Percentiles rank a stretch among this genome's conserved stretches.
Conservation (phyloP, 139 green algal species). For the Diplosphaera chodatii region DNA sequence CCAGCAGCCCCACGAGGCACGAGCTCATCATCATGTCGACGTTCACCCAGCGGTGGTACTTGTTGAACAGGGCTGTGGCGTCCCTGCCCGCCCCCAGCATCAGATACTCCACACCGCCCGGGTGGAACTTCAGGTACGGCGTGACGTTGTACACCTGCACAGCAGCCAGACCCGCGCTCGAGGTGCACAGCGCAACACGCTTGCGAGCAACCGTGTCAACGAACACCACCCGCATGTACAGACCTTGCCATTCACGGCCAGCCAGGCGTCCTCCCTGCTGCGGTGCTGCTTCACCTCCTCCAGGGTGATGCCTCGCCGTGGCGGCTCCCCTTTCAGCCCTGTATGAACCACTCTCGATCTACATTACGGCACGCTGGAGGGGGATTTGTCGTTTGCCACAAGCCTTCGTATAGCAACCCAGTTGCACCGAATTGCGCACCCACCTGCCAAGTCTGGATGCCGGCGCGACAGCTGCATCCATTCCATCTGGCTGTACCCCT, state of each 20-base stretch:
- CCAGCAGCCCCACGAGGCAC: constrained; percentile 62
- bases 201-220: no score
- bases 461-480: constrained; percentile 54
- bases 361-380: no score
- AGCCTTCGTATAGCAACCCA: no score
- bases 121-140: constrained; percentile 78
- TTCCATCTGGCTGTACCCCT: constrained; percentile 84
- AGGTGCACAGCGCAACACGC: not conserved
- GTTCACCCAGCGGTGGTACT: constrained; percentile 94
- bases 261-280: constrained; percentile 84
- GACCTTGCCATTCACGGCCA: constrained; percentile 77
- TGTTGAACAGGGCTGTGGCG: constrained; percentile 81
- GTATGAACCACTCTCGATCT: no score
- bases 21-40: constrained; percentile 69
- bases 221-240: no score
- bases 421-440: no score
- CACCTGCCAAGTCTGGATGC: constrained; percentile 33
- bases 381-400: no score
- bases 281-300: constrained; percentile 78
- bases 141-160: constrained; percentile 81
- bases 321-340: constrained; percentile 24
- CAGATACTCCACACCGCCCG: constrained; percentile 69
- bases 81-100: constrained; percentile 74
- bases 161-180: not conserved
- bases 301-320: constrained; percentile 54